Evolutionary conservation across 1,139 yeast genomes (phyloP), one percentile per base, ranked within the genome.

Genomic region (Torulaspora globosa): DNA sequence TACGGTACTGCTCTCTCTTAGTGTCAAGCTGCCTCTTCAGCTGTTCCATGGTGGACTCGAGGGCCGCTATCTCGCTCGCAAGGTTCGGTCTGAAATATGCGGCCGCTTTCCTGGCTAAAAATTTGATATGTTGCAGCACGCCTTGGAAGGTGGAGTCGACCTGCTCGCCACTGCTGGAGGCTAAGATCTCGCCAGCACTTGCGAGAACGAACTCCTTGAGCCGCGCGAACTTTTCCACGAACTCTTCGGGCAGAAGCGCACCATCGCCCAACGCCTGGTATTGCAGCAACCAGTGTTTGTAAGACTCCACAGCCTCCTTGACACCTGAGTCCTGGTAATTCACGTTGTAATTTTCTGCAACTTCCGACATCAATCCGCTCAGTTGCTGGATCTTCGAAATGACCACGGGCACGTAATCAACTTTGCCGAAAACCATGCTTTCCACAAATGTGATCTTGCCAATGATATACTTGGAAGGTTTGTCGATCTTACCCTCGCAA

Each of bases 281-380:
- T 40, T 57, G 52, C 8, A 47, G 47, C 27, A 60, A 41, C 41
- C 76, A 80, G 48, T 80, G 77, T 48, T 80, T 82, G 67, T 73
- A 89, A 0, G 73, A 65, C 37, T 74, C 70, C 15, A 87, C 82
- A 0, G 95, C 82, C 9, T 71, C 75, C 60, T 87, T 87, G 15
- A 90, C 97, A 0, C 90, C 95, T 4, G 81, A 79, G 65, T 90
- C 97, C 62, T 89, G 90, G 69, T 86, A 88, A 63, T 89, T 89
- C 30, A 95, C 96, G 60, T 90, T 88, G 62, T 87, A 87, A 45
- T 81, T 78, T 2, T 70, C 62, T 21, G 76, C 28, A 33, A 64
- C 55, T 45, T 58, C 62, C 16, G 52, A 44, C 60, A 63, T 52
- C 9, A 63, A 43, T 2, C 31, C 47, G 7, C 48, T 40, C 24